Base-by-base conservation (phyloP, 345 rosid species). In the Conringia planisiliqua region DNA sequence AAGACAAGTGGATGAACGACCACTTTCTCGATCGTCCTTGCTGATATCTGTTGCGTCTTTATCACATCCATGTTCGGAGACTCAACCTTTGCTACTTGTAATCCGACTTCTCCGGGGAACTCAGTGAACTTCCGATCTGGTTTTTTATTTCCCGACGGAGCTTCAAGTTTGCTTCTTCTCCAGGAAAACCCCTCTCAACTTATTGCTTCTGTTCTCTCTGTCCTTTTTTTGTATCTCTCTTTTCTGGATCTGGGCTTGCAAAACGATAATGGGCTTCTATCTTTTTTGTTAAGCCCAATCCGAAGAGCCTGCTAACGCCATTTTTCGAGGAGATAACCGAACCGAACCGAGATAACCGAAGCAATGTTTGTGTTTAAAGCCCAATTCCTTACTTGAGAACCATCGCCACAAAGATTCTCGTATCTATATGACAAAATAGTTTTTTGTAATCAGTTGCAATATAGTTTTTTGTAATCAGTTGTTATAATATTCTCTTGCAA, bases 1-100 rank as follows among this genome's bases (percentile, higher is more conserved):
- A 95, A 89, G 50, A 95, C 99, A 48, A 95, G 89, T 5, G 99
- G 99, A 18, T 95, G 99, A 51, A 94, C 97, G 43, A 94, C 78
- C 69, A 91, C 99, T 66, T 90, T 95, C 90, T 92, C 97, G 12
- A 95, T 85, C 39, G 99, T 88, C 68, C 89, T 84, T 33, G 93
- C 69, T 17, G 85, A 79, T 46, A 95, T 79, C 77, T 95, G 97
- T 81, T 92, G 97, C 27, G 97, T 87, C 82, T 95, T 95, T 26
- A 95, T 86, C 81, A 90, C 97, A 48, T 95, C 99, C 97, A 95
- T 91, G 10, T 29, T 68, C 6, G 43, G 11, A 50, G 16, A 71
- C 57, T 58, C 52, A 16, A 54, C 3, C 22, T 65, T 43, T 5
- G 17, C 3, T 33, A 32, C 4, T 16, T 0, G 43, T 58, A 12